A percentile compares a stretch with the other conserved stretches of the same genome.
Evolutionary conservation across 176 grass and related monocot genomes (phyloP).

Genomic region (Carex kokanica): DNA sequence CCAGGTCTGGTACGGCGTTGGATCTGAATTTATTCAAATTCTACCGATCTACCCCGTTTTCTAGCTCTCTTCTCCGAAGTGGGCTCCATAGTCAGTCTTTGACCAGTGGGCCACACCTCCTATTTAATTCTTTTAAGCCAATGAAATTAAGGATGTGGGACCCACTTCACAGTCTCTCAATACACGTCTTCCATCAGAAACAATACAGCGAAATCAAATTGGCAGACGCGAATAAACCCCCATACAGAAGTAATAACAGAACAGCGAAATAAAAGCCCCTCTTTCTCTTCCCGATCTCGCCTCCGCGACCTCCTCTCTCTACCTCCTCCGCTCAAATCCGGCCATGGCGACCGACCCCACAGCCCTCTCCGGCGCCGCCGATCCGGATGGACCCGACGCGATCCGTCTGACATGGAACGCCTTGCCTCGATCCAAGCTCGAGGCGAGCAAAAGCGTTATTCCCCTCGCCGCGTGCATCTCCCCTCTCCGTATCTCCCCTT

Average conservation of each 20-base stretch:
- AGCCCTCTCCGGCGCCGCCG: conserved; percentile 1
- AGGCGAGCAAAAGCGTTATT: conserved; percentile 92
- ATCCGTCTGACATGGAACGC: conserved; percentile 87
- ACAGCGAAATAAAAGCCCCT: background rate
- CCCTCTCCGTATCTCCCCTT: conserved; percentile 44
- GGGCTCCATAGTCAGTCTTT: background rate
- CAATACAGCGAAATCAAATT: conserved; percentile 3
- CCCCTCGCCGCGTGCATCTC: conserved; percentile 67
- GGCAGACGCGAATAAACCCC: background rate
- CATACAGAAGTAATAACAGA: conserved; percentile 1
- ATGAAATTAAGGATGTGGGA: background rate
- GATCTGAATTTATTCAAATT: background rate
- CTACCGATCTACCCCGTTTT: background rate
- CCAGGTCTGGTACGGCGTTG: no score
- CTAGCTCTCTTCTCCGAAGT: background rate
- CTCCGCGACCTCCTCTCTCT: background rate
- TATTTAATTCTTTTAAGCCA: background rate
- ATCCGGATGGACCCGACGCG: conserved; percentile 70
- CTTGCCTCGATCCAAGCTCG: conserved; percentile 89
- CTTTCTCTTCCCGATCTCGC: conserved; percentile 2
- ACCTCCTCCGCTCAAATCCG: background rate
- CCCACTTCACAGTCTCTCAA: background rate
- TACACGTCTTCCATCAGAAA: background rate
- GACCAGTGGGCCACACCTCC: background rate
- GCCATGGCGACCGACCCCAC: background rate